Evolutionary conservation across 345 rosid species (phyloP), one percentile per base, ranked within the genome.

Genomic region (Punica granatum): DNA sequence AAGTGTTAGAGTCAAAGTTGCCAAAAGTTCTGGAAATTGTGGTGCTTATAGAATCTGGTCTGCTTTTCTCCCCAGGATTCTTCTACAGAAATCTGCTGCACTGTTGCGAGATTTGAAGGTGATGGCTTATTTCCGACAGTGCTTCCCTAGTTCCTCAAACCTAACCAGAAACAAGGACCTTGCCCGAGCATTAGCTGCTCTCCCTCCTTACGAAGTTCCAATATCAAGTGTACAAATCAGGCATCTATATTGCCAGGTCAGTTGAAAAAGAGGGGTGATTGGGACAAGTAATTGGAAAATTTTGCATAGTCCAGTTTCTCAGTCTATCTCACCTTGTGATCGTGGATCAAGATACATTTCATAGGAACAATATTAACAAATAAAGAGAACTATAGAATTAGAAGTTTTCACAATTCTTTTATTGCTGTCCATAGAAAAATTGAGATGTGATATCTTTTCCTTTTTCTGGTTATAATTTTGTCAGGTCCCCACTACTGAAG

Each of bases 171-270:
- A 84, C 70, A 94, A 85, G 89, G 96, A 89, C 73, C 89, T 94
- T 58, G 86, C 97, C 28, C 76, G 78, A 73, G 96, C 95, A 67
- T 80, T 94, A 62, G 87, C 99, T 69, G 86, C 88, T 51, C 92
- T 80, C 72, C 82, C 75, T 84, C 99, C 99, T 61, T 91, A 91
- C 60, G 90, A 89, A 82, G 92, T 94, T 80, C 89, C 93, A 69
- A 68, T 91, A 70, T 79, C 89, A 54, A 80, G 82, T 54, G 81
- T 95, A 79, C 86, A 81, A 61, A 87, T 90, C 68, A 85, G 67
- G 46, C 97, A 95, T 86, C 94, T 94, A 28, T 83, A 95, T 66
- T 83, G 82, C 69, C 87, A 91, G 96, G 99, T 87, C 67, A 44
- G 87, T 77, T 61, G 46, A 33, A 10, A 30, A 25, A 56, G 41